phyloP scores from a whole-genome alignment of 306 rosid species.

The Alnus rubra region DNA sequence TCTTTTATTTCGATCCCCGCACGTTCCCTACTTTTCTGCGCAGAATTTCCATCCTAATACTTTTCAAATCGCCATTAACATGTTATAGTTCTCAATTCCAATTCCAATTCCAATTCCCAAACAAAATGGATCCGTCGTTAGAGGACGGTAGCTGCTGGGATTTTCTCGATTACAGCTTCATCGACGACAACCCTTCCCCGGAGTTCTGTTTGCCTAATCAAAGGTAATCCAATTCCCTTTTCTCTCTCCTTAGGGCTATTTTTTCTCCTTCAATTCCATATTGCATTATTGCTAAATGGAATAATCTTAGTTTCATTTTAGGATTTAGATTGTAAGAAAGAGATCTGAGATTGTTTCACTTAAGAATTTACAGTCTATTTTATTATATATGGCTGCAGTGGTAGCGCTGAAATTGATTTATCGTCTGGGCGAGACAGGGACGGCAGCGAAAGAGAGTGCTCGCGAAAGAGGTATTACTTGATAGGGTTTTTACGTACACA shows the following conservation, averaged over 20 bases:
- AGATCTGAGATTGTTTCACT: background rate
- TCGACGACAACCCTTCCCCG: conserved; percentile 47
- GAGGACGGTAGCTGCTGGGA: conserved; percentile 51
- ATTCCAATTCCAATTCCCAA: background rate
- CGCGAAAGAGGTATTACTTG: conserved; percentile 62
- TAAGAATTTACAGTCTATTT: background rate
- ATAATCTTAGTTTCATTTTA: background rate
- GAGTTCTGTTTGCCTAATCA: conserved; percentile 58
- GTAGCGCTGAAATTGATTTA: conserved; percentile 42
- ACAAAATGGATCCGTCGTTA: conserved; percentile 56
- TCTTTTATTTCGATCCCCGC: background rate
- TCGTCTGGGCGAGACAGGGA: conserved; percentile 42
- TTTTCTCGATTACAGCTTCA: conserved; percentile 57
- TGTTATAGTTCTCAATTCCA: too few relatives aligned
- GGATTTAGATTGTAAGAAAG: background rate
- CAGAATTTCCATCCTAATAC: background rate
- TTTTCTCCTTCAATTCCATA: background rate
- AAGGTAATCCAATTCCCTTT: conserved; percentile 19
- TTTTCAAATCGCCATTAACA: background rate
- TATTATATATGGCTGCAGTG: conserved; percentile 29
- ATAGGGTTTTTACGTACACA: background rate
- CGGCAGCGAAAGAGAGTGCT: conserved; percentile 23
- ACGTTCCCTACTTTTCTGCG: background rate
- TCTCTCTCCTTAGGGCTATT: background rate
- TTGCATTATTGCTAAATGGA: background rate